Percentiles rank a stretch among this genome's conserved stretches.
phyloP scores from a whole-genome alignment of 2,329 filamentous ascomycete species.

The Dissoconium aciculare region DNA sequence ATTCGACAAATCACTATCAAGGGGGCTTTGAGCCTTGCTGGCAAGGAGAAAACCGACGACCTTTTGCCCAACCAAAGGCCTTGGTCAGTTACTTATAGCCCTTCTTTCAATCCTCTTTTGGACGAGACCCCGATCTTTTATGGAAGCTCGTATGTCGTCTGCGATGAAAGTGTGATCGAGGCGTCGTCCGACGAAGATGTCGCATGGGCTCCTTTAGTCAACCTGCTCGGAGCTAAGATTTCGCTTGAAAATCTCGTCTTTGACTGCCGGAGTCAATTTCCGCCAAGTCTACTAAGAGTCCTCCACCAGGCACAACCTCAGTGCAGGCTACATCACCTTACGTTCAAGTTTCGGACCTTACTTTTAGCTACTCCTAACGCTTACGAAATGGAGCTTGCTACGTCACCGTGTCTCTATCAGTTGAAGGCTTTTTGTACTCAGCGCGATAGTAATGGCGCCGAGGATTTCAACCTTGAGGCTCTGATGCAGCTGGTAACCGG shows the following conservation, averaged over 20 bases:
- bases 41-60: not conserved
- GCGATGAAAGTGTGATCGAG: not conserved
- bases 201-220: not conserved
- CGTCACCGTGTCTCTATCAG: not conserved
- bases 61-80: not conserved
- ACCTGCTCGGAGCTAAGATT: not conserved
- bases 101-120: not conserved
- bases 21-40: not conserved
- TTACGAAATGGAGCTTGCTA: slow-evolving; percentile 1
- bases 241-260: not conserved
- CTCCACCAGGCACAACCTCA: not conserved
- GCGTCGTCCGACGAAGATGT: not conserved
- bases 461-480: not conserved
- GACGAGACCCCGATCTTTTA: not conserved
- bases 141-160: not conserved
- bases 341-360: slow-evolving; percentile 1
- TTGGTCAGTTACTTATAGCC: slow-evolving; percentile 2
- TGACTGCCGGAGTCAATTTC: slow-evolving; percentile 1
- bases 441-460: slow-evolving; percentile 1
- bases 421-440: not conserved
- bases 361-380: not conserved
- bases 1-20: slow-evolving; percentile 1
- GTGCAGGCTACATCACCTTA: not conserved
- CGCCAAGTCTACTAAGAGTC: not conserved
- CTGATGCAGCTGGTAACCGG: not conserved